Percentiles rank a stretch among this genome's conserved stretches.
phyloP scores from a whole-genome alignment of 768 basidiomycete species.

The Collybia nuda region DNA sequence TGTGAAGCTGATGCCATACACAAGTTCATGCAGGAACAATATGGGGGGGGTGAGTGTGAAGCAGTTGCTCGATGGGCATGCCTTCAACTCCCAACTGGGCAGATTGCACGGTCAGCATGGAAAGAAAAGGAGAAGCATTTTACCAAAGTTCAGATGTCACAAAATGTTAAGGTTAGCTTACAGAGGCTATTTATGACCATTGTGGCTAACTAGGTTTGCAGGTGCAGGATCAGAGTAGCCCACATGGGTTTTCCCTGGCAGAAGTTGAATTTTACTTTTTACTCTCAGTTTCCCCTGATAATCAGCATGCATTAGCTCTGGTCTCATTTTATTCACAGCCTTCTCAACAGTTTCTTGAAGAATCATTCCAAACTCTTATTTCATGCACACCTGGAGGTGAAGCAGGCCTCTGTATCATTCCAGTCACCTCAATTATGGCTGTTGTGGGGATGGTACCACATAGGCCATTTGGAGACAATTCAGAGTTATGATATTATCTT shows the following conservation, averaged over 20 bases:
- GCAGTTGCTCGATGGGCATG: neutral
- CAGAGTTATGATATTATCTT: too few relatives aligned
- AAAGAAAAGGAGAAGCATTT: neutral
- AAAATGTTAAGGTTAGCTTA: neutral
- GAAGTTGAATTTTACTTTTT: neutral
- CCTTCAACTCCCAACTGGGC: neutral
- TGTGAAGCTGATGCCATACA: neutral
- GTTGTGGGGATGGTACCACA: neutral
- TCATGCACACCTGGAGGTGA: neutral
- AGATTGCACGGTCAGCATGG: neutral
- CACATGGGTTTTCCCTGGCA: neutral
- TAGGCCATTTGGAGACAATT: too few relatives aligned
- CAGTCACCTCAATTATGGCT: neutral
- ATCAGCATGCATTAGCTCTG: neutral
- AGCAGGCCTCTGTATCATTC: neutral
- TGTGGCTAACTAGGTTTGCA: too few relatives aligned
- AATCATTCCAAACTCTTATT: neutral
- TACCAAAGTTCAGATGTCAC: neutral
- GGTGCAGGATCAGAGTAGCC: too few relatives aligned
- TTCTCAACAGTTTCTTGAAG: neutral
- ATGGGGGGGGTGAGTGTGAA: neutral
- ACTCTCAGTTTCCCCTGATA: too few relatives aligned
- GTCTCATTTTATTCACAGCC: neutral
- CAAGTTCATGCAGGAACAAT: neutral
- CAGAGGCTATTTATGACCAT: neutral